Percentiles rank a stretch among this genome's conserved stretches.
Conservation (phyloP, 2,329 filamentous ascomycete genomes). For the Pestalotiopsis sp. region DNA sequence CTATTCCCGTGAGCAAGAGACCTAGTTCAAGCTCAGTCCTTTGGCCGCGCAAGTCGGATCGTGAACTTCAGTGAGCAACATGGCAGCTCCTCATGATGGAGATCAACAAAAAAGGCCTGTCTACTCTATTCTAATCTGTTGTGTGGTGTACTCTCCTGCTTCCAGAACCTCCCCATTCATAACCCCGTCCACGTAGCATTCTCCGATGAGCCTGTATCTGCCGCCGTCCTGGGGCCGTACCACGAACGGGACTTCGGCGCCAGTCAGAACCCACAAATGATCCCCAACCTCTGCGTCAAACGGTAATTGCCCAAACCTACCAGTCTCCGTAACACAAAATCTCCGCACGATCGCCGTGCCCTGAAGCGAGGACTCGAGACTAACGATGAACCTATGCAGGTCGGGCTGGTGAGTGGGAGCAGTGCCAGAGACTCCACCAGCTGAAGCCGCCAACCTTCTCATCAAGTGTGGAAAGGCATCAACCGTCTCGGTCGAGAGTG, state of each 20-base stretch:
- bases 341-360: neutral
- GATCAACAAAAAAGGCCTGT: neutral
- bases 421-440: neutral
- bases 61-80: too few species aligned
- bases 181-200: neutral
- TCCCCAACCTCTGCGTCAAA: neutral
- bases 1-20: too few species aligned
- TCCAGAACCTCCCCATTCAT: neutral
- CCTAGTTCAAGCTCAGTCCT: too few species aligned
- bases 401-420: too few species aligned
- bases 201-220: neutral
- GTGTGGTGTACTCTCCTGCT: neutral
- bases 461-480: neutral
- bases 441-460: neutral
- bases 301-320: neutral
- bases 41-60: too few species aligned
- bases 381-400: neutral
- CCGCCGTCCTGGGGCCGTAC: neutral
- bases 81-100: neutral
- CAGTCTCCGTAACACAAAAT: neutral
- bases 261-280: neutral
- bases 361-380: neutral
- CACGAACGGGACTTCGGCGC: slow-evolving; percentile 4
- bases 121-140: neutral
- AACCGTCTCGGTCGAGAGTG: neutral